These are phyloP conservation scores for Antrodiella citrinella DNA, from an alignment of 768 basidiomycete genomes.

Conservation along the genomic window DNA sequence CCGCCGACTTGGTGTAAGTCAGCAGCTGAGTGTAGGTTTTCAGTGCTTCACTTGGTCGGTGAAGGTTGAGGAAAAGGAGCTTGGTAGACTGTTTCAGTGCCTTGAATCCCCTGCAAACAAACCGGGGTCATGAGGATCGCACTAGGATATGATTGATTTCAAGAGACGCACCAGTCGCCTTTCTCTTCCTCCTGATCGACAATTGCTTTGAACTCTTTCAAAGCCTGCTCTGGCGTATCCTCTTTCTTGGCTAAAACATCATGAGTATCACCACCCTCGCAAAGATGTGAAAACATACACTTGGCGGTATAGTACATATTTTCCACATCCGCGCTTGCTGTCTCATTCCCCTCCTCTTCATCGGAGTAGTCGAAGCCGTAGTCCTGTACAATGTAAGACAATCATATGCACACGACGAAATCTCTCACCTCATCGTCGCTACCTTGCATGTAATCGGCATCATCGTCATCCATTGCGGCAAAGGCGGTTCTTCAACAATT, in stretches of 20 bases:
- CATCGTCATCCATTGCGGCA: constrained; percentile 76
- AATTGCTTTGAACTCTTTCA: constrained; percentile 84
- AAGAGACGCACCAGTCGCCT: constrained; percentile 73
- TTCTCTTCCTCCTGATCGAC: constrained; percentile 88
- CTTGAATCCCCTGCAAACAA: constrained; percentile 89
- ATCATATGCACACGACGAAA: constrained; percentile 7
- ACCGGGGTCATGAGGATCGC: neutral
- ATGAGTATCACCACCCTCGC: neutral
- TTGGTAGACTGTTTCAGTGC: constrained; percentile 97
- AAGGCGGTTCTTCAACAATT: no score
- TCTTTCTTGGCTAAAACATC: constrained; percentile 72
- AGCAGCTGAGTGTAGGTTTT: constrained; percentile 80
- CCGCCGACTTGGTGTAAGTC: constrained; percentile 91
- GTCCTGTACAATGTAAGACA: constrained; percentile 41
- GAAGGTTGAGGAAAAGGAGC: constrained; percentile 72
- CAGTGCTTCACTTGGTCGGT: constrained; percentile 78
- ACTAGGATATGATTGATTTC: neutral
- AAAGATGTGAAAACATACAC: constrained; percentile 40
- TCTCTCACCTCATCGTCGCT: constrained; percentile 68
- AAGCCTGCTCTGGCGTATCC: constrained; percentile 84
- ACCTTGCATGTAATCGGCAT: constrained; percentile 91
- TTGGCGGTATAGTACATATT: constrained; percentile 99
- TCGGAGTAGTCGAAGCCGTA: constrained; percentile 97
- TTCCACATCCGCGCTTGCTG: constrained; percentile 83
- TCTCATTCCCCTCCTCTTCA: constrained; percentile 76